These are phyloP conservation scores for Fusarium globosum DNA, from an alignment of 2,329 filamentous ascomycete species.

Conservation along the genomic window DNA sequence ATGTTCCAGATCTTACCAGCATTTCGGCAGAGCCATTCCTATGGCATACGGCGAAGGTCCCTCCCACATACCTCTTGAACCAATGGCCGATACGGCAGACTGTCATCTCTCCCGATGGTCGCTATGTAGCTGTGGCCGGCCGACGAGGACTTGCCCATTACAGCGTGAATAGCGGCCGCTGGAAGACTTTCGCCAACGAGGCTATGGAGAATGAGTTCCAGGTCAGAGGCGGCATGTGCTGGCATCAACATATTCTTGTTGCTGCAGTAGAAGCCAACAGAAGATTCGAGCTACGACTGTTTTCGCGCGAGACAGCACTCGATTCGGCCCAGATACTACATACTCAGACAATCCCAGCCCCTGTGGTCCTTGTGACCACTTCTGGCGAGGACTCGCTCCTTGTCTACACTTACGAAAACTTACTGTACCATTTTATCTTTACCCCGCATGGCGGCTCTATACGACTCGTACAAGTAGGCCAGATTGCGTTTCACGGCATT, in stretches of 20 bases:
- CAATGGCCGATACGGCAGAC: constrained; percentile 94
- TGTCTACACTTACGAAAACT: constrained; percentile 97
- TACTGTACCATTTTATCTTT: constrained; percentile 95
- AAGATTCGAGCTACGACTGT: constrained; percentile 88
- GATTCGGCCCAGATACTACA: constrained; percentile 80
- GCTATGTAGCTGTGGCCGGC: constrained; percentile 97
- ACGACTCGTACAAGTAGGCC: constrained; percentile 90
- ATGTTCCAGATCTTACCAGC: constrained; percentile 87
- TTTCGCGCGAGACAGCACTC: constrained; percentile 85
- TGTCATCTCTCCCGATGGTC: constrained; percentile 89
- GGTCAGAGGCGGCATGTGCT: constrained; percentile 96
- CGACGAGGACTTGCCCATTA: constrained; percentile 93
- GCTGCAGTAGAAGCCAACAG: constrained; percentile 89
- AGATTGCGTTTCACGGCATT: constrained; percentile 97
- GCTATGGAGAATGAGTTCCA: constrained; percentile 89
- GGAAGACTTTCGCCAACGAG: constrained; percentile 91
- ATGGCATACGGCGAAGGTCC: constrained; percentile 95
- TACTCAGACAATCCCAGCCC: constrained; percentile 80
- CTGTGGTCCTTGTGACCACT: constrained; percentile 88
- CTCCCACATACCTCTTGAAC: constrained; percentile 83
- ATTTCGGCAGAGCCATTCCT: constrained; percentile 91
- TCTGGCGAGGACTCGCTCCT: constrained; percentile 94
- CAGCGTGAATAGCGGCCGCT: constrained; percentile 91
- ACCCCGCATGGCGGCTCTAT: constrained; percentile 75
- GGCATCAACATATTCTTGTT: constrained; percentile 95